Evolutionary conservation across 2,329 filamentous ascomycete genomes (phyloP).

Genomic region (Fusarium virguliforme): DNA sequence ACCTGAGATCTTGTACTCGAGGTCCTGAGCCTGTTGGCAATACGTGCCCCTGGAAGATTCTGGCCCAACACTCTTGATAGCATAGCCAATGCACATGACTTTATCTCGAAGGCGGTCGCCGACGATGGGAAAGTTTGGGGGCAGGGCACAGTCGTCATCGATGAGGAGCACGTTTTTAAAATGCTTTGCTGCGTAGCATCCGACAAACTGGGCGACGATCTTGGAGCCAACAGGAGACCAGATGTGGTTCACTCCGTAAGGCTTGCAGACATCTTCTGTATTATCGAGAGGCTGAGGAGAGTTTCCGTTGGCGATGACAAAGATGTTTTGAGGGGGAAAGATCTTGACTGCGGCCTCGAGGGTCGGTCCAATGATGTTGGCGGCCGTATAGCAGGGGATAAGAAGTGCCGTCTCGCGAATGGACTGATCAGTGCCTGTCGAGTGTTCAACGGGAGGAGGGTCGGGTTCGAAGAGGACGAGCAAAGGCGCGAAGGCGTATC

Average conservation of each 20-base stretch:
- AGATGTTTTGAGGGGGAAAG: slow-evolving; percentile 27
- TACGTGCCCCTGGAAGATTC: slow-evolving; percentile 21
- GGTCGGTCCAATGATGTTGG: slow-evolving; percentile 25
- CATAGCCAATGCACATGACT: slow-evolving; percentile 32
- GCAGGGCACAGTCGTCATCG: slow-evolving; percentile 30
- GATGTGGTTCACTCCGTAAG: slow-evolving; percentile 28
- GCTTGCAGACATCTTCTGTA: slow-evolving; percentile 25
- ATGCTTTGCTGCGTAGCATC: slow-evolving; percentile 16
- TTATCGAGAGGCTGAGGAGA: slow-evolving; percentile 27
- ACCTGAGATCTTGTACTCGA: slow-evolving; percentile 37
- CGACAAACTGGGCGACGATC: slow-evolving; percentile 34
- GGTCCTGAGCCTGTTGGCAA: slow-evolving; percentile 30
- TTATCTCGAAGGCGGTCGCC: slow-evolving; percentile 18
- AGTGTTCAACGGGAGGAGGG: background rate
- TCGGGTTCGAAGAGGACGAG: slow-evolving; percentile 20
- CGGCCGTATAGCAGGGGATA: slow-evolving; percentile 35
- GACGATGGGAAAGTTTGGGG: slow-evolving; percentile 26
- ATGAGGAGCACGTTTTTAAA: slow-evolving; percentile 31
- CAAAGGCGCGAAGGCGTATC: slow-evolving; percentile 22
- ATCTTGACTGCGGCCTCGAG: slow-evolving; percentile 23
- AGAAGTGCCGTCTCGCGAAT: slow-evolving; percentile 21
- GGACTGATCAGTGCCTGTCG: background rate
- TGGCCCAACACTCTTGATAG: slow-evolving; percentile 35
- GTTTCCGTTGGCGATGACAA: slow-evolving; percentile 36
- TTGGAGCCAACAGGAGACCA: slow-evolving; percentile 34